Evolutionary conservation across 1,284 basidiomycete species (phyloP).

Genomic region (Trichosporon ovoides): DNA sequence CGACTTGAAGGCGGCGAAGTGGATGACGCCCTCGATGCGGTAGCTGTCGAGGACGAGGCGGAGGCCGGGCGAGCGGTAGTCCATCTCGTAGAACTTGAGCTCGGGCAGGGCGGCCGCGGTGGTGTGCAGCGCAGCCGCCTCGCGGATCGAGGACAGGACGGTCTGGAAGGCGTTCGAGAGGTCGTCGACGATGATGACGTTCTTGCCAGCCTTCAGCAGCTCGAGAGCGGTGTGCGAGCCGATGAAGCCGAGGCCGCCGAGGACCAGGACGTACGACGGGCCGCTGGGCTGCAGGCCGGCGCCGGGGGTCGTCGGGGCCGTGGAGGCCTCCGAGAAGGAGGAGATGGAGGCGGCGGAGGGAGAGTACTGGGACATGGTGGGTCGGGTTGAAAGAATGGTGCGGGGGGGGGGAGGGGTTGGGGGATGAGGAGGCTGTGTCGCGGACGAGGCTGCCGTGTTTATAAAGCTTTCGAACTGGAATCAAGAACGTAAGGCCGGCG

Average conservation of each 20-base stretch:
- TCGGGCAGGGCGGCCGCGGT: not conserved
- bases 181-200: slow-evolving; percentile 14
- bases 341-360: not conserved
- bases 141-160: slow-evolving; percentile 3
- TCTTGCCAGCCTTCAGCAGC: slow-evolving; percentile 15
- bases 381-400: not conserved
- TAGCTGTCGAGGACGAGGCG: slow-evolving; percentile 7
- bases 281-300: not conserved
- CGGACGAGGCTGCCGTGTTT: too few species aligned
- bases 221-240: slow-evolving; percentile 13
- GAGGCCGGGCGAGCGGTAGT: slow-evolving; percentile 7
- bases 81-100: slow-evolving; percentile 7
- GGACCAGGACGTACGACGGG: slow-evolving; percentile 5
- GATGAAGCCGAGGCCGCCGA: slow-evolving; percentile 12
- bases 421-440: not conserved
- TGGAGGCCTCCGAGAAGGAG: not conserved
- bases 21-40: slow-evolving; percentile 11
- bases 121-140: not conserved
- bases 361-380: not conserved
- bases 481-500: not conserved
- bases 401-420: not conserved
- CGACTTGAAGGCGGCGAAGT: slow-evolving; percentile 13
- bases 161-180: slow-evolving; percentile 6
- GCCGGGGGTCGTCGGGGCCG: slow-evolving; percentile 4
- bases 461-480: not conserved